Base-by-base conservation (phyloP, 1,284 basidiomycete genomes). In the Sanghuangporus weigelae region DNA sequence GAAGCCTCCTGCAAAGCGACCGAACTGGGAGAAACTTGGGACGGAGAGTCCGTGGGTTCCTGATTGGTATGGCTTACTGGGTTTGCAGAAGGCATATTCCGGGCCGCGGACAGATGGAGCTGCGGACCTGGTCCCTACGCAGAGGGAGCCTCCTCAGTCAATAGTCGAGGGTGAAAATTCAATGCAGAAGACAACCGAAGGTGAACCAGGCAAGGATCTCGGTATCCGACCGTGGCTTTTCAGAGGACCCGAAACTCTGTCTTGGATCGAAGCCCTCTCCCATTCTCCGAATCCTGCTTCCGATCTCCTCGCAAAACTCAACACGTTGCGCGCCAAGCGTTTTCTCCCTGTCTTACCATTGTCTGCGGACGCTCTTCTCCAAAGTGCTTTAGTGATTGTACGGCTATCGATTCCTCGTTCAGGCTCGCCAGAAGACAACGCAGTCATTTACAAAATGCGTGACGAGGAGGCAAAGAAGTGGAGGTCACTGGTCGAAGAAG, bases 1-100 rank as follows among this genome's bases (percentile, higher is more conserved):
- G 59, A 93, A 87, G 62, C 95, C 95, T 6, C 88, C 90, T 8
- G 93, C 92, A 0, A 97, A 96, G 75, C 80, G 92, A 58, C 78
- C 84, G 2, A 91, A 90, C 69, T 95, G 82, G 69, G 78, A 77
- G 14, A 86, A 84, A 65, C 69, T 94, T 48, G 87, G 84, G 2
- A 87, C 83, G 1, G 73, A 78, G 55, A 86, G 84, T 70, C 90
- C 93, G 0, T 96, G 90, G 87, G 77, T 74, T 55, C 81, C 90
- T 0, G 87, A 93, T 68, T 95, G 93, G 92, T 76, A 75, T 3
- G 77, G 78, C 35, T 76, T 92, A 7, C 77, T 93, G 19, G 83
- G 88, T 6, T 67, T 87, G 57, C 69, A 74, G 67, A 71, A 66
- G 26, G 63, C 65, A 2, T 65, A 69, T 6, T 70, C 42, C 19